Evolutionary conservation across 371 early-diverging fungal species (phyloP).

Genomic region (Mortierella sp.): DNA sequence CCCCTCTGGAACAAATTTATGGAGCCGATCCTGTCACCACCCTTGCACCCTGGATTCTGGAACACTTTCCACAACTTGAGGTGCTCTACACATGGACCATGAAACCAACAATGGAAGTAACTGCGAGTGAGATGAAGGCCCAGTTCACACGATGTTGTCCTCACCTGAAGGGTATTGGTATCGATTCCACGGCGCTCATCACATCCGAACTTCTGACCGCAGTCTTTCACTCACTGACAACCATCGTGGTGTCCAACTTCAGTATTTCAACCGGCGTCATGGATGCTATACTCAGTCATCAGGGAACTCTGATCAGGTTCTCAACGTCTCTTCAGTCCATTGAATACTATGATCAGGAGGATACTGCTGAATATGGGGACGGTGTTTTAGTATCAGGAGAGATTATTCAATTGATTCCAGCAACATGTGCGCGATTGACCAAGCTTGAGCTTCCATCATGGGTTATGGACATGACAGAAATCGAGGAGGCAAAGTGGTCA

Average conservation of each 20-base stretch:
- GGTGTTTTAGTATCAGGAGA: background rate
- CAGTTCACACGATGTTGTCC: background rate
- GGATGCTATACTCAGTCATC: background rate
- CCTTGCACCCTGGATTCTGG: background rate
- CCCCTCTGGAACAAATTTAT: background rate
- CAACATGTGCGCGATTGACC: background rate
- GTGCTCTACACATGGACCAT: background rate
- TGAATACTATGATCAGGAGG: background rate
- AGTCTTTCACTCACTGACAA: background rate
- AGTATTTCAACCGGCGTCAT: background rate
- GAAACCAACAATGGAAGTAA: too few relatives aligned
- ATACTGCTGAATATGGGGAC: background rate
- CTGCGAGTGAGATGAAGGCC: background rate
- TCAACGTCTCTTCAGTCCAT: background rate
- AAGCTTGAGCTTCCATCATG: background rate
- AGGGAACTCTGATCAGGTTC: background rate
- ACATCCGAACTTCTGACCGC: background rate
- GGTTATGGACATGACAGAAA: background rate
- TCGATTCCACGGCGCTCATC: background rate
- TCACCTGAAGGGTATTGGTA: background rate
- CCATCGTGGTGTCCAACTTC: background rate
- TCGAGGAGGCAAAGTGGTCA: background rate
- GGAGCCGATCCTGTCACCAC: background rate
- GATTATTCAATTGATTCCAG: background rate
- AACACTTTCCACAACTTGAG: background rate